Base-by-base conservation (phyloP, 306 rosid genomes). In the Senna siamea region DNA sequence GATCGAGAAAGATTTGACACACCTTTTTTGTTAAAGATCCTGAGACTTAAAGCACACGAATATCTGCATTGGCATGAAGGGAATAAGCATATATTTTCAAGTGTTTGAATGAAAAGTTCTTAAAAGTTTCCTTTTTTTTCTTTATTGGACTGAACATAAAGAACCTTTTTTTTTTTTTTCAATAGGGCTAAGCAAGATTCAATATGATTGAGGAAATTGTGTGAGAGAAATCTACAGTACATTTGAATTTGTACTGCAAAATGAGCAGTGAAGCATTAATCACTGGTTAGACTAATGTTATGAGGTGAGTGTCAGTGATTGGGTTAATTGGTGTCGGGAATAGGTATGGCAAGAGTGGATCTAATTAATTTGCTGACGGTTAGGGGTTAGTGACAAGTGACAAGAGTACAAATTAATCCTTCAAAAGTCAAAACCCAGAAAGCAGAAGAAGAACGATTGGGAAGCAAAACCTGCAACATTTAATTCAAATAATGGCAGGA, bases 401-500 rank as follows among this genome's bases (percentile, higher is more conserved):
- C 74, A 79, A 79, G 30, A 26, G 30, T 74, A 73, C 82, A 18
- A 57, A 65, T 53, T 46, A 70, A 75, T 78, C 78, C 78, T 78
- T 78, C n/a, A 43, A 10, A 35, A 59, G 43, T 32, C 44, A 75
- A 80, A 75, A 70, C 57, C 63, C 84, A 43, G 74, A 69, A n/a
- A n/a, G n/a, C n/a, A n/a, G n/a, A n/a, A n/a, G n/a, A n/a, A n/a
- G n/a, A n/a, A n/a, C n/a, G n/a, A n/a, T n/a, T n/a, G n/a, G n/a
- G 43, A 15, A 57, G 37, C 52, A 66, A 10, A 26, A 22, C n/a
- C 23, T 62, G 67, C 15, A 32, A 52, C 15, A 43, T 22, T 57
- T 52, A 43, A 18, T 14, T 65, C n/a, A 72, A 53, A 37, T 51
- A 53, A 34, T 40, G 64, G 65, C 35, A 34, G 64, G 61, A 51